Evolutionary conservation across 164 flowering plant genomes (phyloP).

Genomic region (Houttuynia cordata): DNA sequence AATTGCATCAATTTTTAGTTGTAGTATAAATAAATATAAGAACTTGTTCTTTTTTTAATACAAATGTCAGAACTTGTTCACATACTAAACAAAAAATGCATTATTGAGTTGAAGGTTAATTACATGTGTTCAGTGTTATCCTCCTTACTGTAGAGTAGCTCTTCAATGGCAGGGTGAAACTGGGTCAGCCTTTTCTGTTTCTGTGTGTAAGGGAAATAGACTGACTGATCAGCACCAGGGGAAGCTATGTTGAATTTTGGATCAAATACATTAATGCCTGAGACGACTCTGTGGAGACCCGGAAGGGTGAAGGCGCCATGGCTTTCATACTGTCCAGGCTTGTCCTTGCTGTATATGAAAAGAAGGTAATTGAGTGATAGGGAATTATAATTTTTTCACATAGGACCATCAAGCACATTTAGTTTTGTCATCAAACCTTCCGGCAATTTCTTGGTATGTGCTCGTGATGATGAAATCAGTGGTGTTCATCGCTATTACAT

Average conservation of each 20-base stretch:
- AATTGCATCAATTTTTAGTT: no score
- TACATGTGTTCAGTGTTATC: slow-evolving; percentile 81
- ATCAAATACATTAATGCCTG: slow-evolving; percentile 87
- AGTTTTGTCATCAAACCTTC: slow-evolving; percentile 38
- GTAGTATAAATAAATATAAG: no score
- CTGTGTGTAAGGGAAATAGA: slow-evolving; percentile 73
- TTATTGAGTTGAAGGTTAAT: slow-evolving; percentile 11
- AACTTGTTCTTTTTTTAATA: no score
- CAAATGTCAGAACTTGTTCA: no score
- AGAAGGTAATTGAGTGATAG: background rate
- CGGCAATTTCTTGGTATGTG: slow-evolving; percentile 91
- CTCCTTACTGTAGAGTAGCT: slow-evolving; percentile 52
- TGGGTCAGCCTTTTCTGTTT: slow-evolving; percentile 44
- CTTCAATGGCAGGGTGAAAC: slow-evolving; percentile 77
- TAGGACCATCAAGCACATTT: background rate
- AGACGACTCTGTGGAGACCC: slow-evolving; percentile 71
- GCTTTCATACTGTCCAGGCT: slow-evolving; percentile 94
- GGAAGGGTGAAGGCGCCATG: slow-evolving; percentile 80
- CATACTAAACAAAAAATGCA: no score
- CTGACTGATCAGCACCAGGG: slow-evolving; percentile 91
- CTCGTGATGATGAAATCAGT: slow-evolving; percentile 91
- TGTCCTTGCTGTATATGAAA: slow-evolving; percentile 44
- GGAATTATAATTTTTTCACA: background rate
- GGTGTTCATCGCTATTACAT: slow-evolving; percentile 74
- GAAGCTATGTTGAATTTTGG: slow-evolving; percentile 95